Base-by-base conservation (phyloP, 108 stramenopile species). In the Cyclotella baltica region DNA sequence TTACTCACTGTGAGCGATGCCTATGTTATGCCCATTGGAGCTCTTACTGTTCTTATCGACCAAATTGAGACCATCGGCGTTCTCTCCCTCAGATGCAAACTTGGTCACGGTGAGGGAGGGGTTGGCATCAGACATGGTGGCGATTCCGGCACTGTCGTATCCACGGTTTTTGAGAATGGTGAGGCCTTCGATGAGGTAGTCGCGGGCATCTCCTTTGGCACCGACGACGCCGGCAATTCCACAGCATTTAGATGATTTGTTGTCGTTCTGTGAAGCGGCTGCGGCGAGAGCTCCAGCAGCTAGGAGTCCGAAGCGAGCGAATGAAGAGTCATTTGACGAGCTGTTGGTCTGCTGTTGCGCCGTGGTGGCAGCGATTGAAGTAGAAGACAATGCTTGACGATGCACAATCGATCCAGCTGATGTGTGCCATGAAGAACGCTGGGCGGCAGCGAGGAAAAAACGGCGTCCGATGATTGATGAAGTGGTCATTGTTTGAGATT, bases 1-100 rank as follows among this genome's bases (percentile, higher is more conserved):
- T n/a, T n/a, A n/a, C n/a, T n/a, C n/a, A n/a, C n/a, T 99, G 86
- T 99, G 99, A 18, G 97, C 99, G 67, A 99, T 99, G 43, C 98
- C 98, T 19, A 97, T 83, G 50, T 73, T 63, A 75, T 98, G 96
- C 28, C 91, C 90, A 31, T 57, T 72, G 46, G 91, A 89, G 37
- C 28, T 52, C 40, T 70, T 62, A 22, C 90, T 87, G 71, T 94
- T 89, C 23, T 83, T 67, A 22, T 83, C 74, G 33, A 98, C 95
- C 62, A 98, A 76, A 31, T 97, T 93, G 72, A 98, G 90, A 56
- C 93, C 87, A 80, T 98, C 97, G 20, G 96, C 96, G 53, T 96
- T 94, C 69, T 98, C 89, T 16, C 97, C 98, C 70, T 93, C 91
- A 19, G 91, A 93, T 20, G 98, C 98, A 70, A 77, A 98, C 88